Conservation (phyloP, 2,329 filamentous ascomycete species). For the Monilinia fructigena region DNA sequence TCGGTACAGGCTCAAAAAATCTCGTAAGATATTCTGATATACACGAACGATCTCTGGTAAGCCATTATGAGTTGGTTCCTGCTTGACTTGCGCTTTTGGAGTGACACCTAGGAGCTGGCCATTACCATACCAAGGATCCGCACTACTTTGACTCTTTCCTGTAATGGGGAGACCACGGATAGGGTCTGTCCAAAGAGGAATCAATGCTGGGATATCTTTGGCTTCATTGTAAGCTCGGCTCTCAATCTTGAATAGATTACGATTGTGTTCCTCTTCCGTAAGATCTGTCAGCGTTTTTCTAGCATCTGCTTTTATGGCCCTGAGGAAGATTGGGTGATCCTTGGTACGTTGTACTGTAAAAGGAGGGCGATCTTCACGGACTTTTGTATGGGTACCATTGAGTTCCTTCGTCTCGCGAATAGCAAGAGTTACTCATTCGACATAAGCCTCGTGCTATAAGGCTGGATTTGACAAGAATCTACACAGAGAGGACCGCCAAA, state of each 20-base stretch:
- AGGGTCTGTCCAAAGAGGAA: conserved; percentile 36
- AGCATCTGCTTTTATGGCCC: conserved; percentile 27
- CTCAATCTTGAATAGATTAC: conserved; percentile 32
- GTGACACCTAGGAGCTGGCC: conserved; percentile 7
- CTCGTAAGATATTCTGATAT: not conserved
- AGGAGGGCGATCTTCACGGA: conserved; percentile 32
- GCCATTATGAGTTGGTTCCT: conserved; percentile 4
- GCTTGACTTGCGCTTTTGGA: not conserved
- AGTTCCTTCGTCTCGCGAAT: conserved; percentile 25
- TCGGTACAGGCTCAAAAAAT: not conserved
- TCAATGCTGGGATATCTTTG: conserved; percentile 31
- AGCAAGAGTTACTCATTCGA: conserved; percentile 17
- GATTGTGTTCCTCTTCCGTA: conserved; percentile 26
- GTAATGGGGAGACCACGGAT: conserved; percentile 30
- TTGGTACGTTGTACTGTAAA: conserved; percentile 30
- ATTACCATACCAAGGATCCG: conserved; percentile 15
- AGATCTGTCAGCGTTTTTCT: conserved; percentile 23
- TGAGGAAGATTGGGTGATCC: conserved; percentile 31
- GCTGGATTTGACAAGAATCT: conserved; percentile 20
- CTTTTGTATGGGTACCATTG: conserved; percentile 26
- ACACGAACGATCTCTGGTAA: not conserved
- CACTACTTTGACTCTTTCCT: conserved; percentile 19
- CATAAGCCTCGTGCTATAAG: conserved; percentile 31
- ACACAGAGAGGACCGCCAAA: conserved; percentile 16
- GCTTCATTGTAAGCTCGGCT: conserved; percentile 33